These are phyloP conservation scores for Apodospora peruviana DNA, from an alignment of 495 filamentous ascomycete genomes.

Conservation along the genomic window DNA sequence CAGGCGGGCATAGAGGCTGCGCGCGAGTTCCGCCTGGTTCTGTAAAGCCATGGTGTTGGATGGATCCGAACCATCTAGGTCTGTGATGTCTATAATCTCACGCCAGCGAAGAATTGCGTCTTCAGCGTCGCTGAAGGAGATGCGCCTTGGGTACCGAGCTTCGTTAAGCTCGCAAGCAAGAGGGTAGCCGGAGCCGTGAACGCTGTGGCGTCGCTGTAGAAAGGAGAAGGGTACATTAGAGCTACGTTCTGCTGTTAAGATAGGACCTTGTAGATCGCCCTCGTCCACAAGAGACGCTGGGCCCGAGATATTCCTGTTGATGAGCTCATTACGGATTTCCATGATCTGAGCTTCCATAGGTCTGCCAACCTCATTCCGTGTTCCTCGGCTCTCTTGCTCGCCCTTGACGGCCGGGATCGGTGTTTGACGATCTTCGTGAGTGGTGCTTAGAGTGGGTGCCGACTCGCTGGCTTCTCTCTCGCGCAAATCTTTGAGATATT, in stretches of 20 bases:
- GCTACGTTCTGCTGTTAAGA: constrained; percentile 31
- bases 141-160: constrained; percentile 66
- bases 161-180: constrained; percentile 38
- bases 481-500: constrained; percentile 40
- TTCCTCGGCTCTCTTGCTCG: neutral
- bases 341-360: constrained; percentile 5
- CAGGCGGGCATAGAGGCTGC: constrained; percentile 49
- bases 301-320: constrained; percentile 27
- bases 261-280: constrained; percentile 33
- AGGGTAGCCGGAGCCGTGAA: constrained; percentile 28
- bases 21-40: constrained; percentile 50
- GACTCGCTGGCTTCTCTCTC: constrained; percentile 25
- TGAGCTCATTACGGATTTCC: constrained; percentile 18
- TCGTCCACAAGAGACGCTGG: constrained; percentile 41
- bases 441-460: constrained; percentile 3
- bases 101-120: constrained; percentile 75
- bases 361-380: constrained; percentile 2
- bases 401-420: neutral
- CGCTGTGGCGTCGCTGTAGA: constrained; percentile 45
- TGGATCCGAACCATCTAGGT: constrained; percentile 23
- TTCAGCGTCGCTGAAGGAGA: constrained; percentile 88
- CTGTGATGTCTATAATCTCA: constrained; percentile 35
- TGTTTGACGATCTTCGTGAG: constrained; percentile 1
- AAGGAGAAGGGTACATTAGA: constrained; percentile 13
- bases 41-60: constrained; percentile 1